These are phyloP conservation scores for Priceomyces medius DNA, from an alignment of 805 yeast species.

Conservation along the genomic window DNA sequence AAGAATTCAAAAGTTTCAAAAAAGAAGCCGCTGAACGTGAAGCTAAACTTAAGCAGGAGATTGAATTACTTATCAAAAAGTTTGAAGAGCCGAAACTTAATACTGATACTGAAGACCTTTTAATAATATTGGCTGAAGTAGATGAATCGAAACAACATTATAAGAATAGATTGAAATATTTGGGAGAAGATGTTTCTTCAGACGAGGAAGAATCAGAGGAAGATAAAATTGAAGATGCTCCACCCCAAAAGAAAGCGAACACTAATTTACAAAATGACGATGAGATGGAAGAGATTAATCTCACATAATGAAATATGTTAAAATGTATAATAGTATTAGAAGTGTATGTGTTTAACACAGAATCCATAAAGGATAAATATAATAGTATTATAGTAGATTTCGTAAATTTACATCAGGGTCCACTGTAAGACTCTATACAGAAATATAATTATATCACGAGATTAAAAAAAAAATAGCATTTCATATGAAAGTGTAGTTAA, in stretches of 20 bases:
- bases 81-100: conserved; percentile 36
- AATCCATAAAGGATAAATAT: no score
- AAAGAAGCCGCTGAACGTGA: conserved; percentile 7
- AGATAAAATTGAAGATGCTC: not conserved
- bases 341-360: no score
- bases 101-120: conserved; percentile 67
- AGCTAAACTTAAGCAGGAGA: conserved; percentile 6
- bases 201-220: conserved; percentile 63
- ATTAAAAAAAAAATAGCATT: no score
- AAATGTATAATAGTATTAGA: not conserved
- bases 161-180: conserved; percentile 47
- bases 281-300: conserved; percentile 2
- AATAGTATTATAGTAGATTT: no score
- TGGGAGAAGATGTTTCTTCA: conserved; percentile 64
- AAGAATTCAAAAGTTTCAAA: conserved; percentile 6
- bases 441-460: no score
- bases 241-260: not conserved
- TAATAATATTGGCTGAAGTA: conserved; percentile 72
- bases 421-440: no score
- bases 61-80: conserved; percentile 5
- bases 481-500: not conserved
- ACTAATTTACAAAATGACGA: not conserved
- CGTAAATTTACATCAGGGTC: no score
- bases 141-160: conserved; percentile 66
- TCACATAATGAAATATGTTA: not conserved